phyloP scores from a whole-genome alignment of 177 flowering plant species.

The Vitis hybrid region DNA sequence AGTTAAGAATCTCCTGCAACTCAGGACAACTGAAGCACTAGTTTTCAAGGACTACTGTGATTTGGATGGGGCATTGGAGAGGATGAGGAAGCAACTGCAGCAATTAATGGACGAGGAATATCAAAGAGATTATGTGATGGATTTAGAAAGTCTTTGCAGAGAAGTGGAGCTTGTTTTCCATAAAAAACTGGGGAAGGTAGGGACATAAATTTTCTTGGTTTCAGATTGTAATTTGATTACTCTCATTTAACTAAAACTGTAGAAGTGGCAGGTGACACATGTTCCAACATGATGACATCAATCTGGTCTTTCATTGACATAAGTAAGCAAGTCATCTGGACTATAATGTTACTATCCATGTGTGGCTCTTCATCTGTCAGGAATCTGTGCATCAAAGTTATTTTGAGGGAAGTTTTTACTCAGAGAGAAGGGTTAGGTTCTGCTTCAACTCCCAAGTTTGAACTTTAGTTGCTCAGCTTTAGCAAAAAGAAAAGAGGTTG shows the following conservation, averaged over 20 bases:
- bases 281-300: slow-evolving; percentile 20
- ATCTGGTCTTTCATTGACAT: no score
- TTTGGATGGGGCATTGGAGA: slow-evolving; percentile 61
- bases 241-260: background rate
- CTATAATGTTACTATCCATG: no score
- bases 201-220: background rate
- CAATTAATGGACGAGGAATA: slow-evolving; percentile 51
- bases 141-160: slow-evolving; percentile 65
- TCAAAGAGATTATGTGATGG: slow-evolving; percentile 54
- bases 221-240: background rate
- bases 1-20: slow-evolving; percentile 68
- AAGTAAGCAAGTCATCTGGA: no score
- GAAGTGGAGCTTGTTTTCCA: slow-evolving; percentile 68
- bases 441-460: no score
- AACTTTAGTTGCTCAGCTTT: no score
- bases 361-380: no score
- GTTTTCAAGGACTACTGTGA: slow-evolving; percentile 62
- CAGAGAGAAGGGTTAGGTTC: no score
- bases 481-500: no score
- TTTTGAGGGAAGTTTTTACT: no score
- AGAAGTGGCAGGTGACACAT: slow-evolving; percentile 14
- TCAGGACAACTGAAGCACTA: slow-evolving; percentile 49
- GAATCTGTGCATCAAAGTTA: no score
- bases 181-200: slow-evolving; percentile 55
- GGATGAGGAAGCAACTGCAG: slow-evolving; percentile 54